Percentiles rank a stretch among this genome's conserved stretches.
phyloP scores from a whole-genome alignment of 164 flowering plant species.

The Tetrastigma voinierianum region DNA sequence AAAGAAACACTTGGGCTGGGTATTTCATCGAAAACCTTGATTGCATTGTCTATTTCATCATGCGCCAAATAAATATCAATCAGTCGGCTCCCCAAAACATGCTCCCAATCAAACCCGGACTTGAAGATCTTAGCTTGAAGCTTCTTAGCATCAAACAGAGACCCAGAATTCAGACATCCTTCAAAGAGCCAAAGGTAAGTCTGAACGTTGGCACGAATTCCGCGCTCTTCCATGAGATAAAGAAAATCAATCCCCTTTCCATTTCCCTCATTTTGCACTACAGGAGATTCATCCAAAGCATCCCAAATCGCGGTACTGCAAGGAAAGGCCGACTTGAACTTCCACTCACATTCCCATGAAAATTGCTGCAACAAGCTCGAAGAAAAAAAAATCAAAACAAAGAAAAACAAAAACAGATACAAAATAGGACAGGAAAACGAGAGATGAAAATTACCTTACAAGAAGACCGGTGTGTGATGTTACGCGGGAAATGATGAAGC shows the following conservation, averaged over 20 bases:
- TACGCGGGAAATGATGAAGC: constrained; percentile 20
- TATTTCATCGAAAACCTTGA: constrained; percentile 32
- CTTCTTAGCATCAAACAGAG: constrained; percentile 15
- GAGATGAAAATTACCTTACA: constrained; percentile 19
- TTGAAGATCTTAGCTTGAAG: constrained; percentile 31
- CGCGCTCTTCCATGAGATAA: constrained; percentile 24
- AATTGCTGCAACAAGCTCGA: constrained; percentile 21
- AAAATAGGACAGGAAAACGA: background rate
- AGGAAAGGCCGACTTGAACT: constrained; percentile 11
- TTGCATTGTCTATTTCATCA: constrained; percentile 22
- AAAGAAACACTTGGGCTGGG: constrained; percentile 12
- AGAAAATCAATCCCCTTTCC: constrained; percentile 11
- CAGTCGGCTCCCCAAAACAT: constrained; percentile 13
- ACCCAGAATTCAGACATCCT: constrained; percentile 20
- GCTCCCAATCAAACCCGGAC: constrained; percentile 26
- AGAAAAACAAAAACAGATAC: background rate
- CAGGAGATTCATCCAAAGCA: constrained; percentile 10
- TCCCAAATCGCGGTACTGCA: constrained; percentile 14
- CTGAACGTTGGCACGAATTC: constrained; percentile 23
- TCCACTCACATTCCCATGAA: constrained; percentile 17
- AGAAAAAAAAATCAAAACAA: background rate
- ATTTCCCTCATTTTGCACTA: constrained; percentile 8
- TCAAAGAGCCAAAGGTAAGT: constrained; percentile 29
- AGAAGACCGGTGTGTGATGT: background rate
- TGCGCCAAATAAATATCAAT: constrained; percentile 15